Conservation (phyloP, 1,284 basidiomycete genomes). For the Kwoniella shivajii region DNA sequence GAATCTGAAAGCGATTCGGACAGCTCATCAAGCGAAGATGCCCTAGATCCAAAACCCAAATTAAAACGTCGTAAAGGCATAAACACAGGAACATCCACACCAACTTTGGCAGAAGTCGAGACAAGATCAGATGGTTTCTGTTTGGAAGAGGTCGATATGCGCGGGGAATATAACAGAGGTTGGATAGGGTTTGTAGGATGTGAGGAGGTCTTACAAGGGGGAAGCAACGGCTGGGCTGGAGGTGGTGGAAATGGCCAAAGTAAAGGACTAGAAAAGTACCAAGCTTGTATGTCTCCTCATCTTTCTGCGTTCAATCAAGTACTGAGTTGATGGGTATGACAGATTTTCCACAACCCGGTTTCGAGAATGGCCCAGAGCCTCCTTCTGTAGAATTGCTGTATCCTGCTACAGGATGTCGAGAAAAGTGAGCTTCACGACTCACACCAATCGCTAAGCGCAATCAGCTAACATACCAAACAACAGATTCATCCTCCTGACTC, state of each 20-base stretch:
- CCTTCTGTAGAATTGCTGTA: constrained; percentile 53
- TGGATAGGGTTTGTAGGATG: constrained; percentile 44
- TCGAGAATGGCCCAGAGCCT: constrained; percentile 43
- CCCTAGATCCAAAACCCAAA: constrained; percentile 19
- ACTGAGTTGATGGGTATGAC: not conserved
- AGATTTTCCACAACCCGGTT: constrained; percentile 52
- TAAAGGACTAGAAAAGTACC: constrained; percentile 33
- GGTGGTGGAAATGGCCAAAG: constrained; percentile 18
- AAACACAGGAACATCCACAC: constrained; percentile 4
- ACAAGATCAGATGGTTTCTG: constrained; percentile 31
- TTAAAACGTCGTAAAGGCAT: constrained; percentile 2
- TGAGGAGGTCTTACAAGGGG: constrained; percentile 38
- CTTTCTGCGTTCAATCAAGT: not conserved
- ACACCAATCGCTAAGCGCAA: not conserved
- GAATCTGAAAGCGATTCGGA: constrained; percentile 25
- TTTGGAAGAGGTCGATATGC: constrained; percentile 34
- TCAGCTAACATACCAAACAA: not conserved
- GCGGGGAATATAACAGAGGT: constrained; percentile 44
- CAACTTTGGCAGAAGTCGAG: constrained; percentile 18
- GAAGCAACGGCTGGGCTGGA: constrained; percentile 34
- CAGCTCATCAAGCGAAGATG: constrained; percentile 22
- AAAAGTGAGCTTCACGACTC: constrained; percentile 38
- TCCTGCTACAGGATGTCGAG: constrained; percentile 48
- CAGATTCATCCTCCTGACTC: constrained; percentile 52
- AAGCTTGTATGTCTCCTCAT: constrained; percentile 33